These are phyloP conservation scores for Alternaria sp. DNA, from an alignment of 2,329 filamentous ascomycete genomes.

Conservation along the genomic window DNA sequence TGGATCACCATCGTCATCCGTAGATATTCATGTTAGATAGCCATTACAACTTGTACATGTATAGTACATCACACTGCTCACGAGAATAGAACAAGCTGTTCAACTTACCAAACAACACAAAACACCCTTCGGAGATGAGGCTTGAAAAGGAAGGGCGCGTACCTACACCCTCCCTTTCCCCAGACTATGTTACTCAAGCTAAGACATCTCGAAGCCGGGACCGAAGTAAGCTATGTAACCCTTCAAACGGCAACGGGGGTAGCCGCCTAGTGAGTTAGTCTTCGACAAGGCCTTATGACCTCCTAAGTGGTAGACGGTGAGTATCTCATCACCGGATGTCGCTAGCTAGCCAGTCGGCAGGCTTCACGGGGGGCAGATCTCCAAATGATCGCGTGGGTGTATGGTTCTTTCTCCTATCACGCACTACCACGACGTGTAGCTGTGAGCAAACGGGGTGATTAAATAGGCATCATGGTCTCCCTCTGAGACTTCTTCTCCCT, in stretches of 20 bases:
- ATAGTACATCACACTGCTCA: not conserved
- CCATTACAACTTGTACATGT: not conserved
- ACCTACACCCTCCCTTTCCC: slow-evolving; percentile 9
- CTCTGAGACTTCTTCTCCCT: slow-evolving; percentile 1
- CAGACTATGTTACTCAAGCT: slow-evolving; percentile 11
- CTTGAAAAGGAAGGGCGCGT: not conserved
- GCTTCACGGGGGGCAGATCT: slow-evolving; percentile 9
- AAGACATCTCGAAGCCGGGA: slow-evolving; percentile 6
- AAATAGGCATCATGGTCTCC: slow-evolving; percentile 15
- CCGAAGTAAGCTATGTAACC: slow-evolving; percentile 12
- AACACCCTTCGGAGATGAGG: not conserved
- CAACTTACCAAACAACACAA: not conserved
- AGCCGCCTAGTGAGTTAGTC: slow-evolving; percentile 7
- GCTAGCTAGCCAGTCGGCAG: not conserved
- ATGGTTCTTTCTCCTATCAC: slow-evolving; percentile 11
- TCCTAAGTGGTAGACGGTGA: slow-evolving; percentile 13
- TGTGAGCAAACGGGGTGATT: slow-evolving; percentile 3
- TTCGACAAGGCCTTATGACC: slow-evolving; percentile 28
- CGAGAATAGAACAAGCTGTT: not conserved
- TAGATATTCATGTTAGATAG: not conserved
- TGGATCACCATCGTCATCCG: not conserved
- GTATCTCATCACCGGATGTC: slow-evolving; percentile 19
- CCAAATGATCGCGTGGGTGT: slow-evolving; percentile 17
- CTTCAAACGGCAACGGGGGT: slow-evolving; percentile 9
- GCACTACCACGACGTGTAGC: slow-evolving; percentile 1